Base-by-base conservation (phyloP, 306 rosid genomes). In the Lagenaria siceraria region DNA sequence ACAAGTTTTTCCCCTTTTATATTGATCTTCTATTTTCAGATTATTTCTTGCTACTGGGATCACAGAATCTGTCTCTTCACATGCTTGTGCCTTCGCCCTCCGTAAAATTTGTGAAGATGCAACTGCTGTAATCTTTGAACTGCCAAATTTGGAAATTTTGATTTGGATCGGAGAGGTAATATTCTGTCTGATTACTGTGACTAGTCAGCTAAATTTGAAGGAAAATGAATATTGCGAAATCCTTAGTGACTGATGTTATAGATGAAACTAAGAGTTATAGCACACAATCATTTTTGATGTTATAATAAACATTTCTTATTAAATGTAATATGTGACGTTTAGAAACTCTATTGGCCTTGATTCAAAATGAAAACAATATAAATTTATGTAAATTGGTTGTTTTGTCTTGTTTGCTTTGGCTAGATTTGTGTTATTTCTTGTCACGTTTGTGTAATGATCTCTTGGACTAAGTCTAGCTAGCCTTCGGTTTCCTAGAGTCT, bases 141-240 rank as follows among this genome's bases (percentile, higher is more conserved):
- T 89, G 83, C 87, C 90, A n/a, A 90, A 90, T 88, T 85, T 94
- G 92, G 98, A 94, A 88, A 85, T 94, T 63, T 82, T 94, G 80
- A 89, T 94, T 89, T 94, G 98, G 98, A 87, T 94, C 56, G 98
- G 97, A 87, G 97, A 94, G 98, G 98, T 91, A 79, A 78, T 84
- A 53, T 81, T 24, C 82, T 85, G 51, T 49, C 60, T 58, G 74
- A 68, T 71, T 55, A 56, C 24, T 21, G 9, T 38, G 29, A n/a
- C 74, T 9, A n/a, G 24, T n/a, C 35, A 42, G 27, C 58, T 27
- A 49, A 49, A 72, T 46, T 43, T 64, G 7, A 64, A 8, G 13
- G 27, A 64, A 10, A 4, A 35, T 64, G 27, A 35, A 64, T 63
- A n/a, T 35, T 70, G 56, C 24, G 12, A 7, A 43, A 22, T 66